Percentiles rank a stretch among this genome's conserved stretches.
These are phyloP conservation scores for Chlamydomonas asymmetrica DNA, from an alignment of 139 green algal genomes.

Conservation along the genomic window DNA sequence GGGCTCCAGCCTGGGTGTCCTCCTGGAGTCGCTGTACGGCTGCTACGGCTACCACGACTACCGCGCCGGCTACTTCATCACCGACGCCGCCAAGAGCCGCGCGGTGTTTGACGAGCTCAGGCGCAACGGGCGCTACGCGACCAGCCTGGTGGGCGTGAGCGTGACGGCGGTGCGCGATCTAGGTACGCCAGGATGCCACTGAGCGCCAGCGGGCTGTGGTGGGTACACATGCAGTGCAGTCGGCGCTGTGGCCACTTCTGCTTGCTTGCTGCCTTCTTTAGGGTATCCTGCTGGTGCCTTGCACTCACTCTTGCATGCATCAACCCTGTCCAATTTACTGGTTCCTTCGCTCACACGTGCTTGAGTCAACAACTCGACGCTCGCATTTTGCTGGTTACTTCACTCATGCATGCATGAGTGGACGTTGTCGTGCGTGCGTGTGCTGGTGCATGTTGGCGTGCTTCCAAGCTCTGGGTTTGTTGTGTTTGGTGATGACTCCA, in stretches of 20 bases:
- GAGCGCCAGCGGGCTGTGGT: too few species aligned
- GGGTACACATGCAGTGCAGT: too few species aligned
- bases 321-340: too few species aligned
- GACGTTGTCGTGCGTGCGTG: too few species aligned
- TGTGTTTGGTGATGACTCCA: constrained; percentile 48
- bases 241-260: too few species aligned
- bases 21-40: constrained; percentile 46
- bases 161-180: constrained; percentile 24
- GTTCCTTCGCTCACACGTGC: too few species aligned
- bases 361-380: too few species aligned
- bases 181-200: too few species aligned
- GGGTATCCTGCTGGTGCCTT: too few species aligned
- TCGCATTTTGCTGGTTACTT: not conserved
- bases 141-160: not conserved
- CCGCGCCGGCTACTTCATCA: constrained; percentile 65
- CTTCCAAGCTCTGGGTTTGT: constrained; percentile 22
- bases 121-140: not conserved
- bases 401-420: not conserved
- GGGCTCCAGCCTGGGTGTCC: constrained; percentile 7
- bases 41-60: constrained; percentile 57
- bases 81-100: constrained; percentile 46
- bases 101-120: constrained; percentile 64
- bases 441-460: too few species aligned
- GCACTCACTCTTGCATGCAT: too few species aligned
- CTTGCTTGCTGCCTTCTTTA: too few species aligned